These are phyloP conservation scores for Hyaloperonospora brassicae DNA, from an alignment of 352 stramenopile species.

Conservation along the genomic window DNA sequence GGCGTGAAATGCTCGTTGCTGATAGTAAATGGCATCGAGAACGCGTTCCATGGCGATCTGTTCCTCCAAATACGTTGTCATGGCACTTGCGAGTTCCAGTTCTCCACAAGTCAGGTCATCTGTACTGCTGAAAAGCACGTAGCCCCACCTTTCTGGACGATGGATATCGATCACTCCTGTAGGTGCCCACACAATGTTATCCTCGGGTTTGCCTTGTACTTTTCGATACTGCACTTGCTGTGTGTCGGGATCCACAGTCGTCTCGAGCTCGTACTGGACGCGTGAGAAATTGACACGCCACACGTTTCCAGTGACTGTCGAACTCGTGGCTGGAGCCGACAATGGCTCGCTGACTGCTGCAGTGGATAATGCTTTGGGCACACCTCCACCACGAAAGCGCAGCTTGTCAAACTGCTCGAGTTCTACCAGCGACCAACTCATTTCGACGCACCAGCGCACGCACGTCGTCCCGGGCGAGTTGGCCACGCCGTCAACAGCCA, in stretches of 20 bases:
- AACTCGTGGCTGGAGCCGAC: slow-evolving; percentile 6
- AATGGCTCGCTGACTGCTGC: too few species aligned
- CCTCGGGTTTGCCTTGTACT: slow-evolving; percentile 37
- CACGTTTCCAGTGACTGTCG: slow-evolving; percentile 35
- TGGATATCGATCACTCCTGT: slow-evolving; percentile 74
- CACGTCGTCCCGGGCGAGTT: slow-evolving; percentile 58
- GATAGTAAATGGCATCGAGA: slow-evolving; percentile 63
- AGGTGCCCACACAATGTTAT: slow-evolving; percentile 70
- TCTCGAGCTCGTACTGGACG: slow-evolving; percentile 71
- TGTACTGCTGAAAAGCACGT: slow-evolving; percentile 52
- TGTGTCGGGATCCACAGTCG: slow-evolving; percentile 38
- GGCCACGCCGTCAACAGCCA: slow-evolving; percentile 57
- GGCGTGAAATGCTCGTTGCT: slow-evolving; percentile 42
- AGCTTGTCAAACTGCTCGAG: slow-evolving; percentile 51
- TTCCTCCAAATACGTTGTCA: slow-evolving; percentile 35
- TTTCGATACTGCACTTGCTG: slow-evolving; percentile 46
- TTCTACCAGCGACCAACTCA: slow-evolving; percentile 62
- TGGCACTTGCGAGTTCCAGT: slow-evolving; percentile 28
- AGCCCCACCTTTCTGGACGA: slow-evolving; percentile 61
- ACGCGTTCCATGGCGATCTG: slow-evolving; percentile 51
- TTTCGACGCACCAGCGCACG: slow-evolving; percentile 79
- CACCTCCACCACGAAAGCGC: slow-evolving; percentile 16
- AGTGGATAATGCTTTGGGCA: too few species aligned
- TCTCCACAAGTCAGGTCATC: slow-evolving; percentile 34
- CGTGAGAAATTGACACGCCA: slow-evolving; percentile 88